Conservation (phyloP, 2,329 filamentous ascomycete species). For the Diaporthe sp. region DNA sequence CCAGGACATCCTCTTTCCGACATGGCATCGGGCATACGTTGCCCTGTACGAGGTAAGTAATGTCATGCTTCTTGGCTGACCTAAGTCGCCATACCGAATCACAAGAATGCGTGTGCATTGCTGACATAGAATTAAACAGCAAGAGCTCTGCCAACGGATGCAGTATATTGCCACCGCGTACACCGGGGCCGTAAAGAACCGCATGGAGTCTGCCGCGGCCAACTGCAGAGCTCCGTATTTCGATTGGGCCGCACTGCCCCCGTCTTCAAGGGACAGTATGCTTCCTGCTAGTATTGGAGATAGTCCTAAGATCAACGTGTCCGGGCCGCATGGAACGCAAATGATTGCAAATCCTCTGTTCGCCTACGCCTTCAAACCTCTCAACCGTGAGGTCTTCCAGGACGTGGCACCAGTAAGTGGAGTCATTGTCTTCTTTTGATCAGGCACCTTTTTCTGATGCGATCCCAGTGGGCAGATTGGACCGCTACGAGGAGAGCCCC, state of each 20-base stretch:
- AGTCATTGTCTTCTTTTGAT: constrained; percentile 26
- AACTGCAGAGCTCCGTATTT: constrained; percentile 71
- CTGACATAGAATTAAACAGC: constrained; percentile 47
- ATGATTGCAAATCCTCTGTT: constrained; percentile 74
- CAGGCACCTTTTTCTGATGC: constrained; percentile 10
- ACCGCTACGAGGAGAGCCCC: constrained; percentile 72
- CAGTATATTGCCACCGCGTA: constrained; percentile 62
- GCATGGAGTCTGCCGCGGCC: constrained; percentile 65
- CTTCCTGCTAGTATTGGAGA: constrained; percentile 63
- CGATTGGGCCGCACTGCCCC: constrained; percentile 69
- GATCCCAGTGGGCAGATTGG: constrained; percentile 69
- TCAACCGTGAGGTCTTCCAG: constrained; percentile 70
- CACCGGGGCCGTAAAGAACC: constrained; percentile 58
- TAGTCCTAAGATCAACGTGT: constrained; percentile 59
- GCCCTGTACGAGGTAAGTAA: constrained; percentile 67
- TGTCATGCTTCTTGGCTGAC: too few species aligned
- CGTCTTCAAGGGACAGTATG: constrained; percentile 59
- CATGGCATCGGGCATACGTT: constrained; percentile 89
- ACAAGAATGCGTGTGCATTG: background rate
- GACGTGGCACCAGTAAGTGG: constrained; percentile 68
- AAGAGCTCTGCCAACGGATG: constrained; percentile 54
- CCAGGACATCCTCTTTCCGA: constrained; percentile 79
- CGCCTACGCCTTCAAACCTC: constrained; percentile 71
- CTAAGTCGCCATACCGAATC: background rate
- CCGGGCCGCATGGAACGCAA: constrained; percentile 69